phyloP scores from a whole-genome alignment of 179 eudicot genomes.

The Camellia oleifera region DNA sequence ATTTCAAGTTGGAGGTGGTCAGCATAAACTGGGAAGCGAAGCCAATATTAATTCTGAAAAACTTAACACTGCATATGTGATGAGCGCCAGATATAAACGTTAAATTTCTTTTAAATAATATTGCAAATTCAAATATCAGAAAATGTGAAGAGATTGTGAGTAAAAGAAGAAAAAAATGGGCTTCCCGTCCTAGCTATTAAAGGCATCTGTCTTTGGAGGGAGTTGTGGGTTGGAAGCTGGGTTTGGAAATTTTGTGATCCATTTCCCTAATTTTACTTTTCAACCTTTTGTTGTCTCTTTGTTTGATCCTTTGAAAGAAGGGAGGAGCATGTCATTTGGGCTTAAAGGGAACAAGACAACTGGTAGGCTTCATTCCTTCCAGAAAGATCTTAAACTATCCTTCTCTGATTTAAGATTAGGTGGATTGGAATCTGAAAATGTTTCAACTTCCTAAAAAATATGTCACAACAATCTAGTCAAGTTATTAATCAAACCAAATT shows the following conservation, averaged over 20 bases:
- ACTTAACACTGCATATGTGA: background rate
- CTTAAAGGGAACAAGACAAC: background rate
- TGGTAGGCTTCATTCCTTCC: background rate
- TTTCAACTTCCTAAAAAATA: background rate
- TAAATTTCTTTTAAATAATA: background rate
- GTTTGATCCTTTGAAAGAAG: background rate
- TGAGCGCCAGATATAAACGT: background rate
- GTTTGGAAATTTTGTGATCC: background rate
- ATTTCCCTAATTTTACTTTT: background rate
- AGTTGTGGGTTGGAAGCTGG: background rate
- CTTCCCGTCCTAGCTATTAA: background rate
- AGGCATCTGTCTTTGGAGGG: background rate
- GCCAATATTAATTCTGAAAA: background rate
- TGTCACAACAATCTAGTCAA: background rate
- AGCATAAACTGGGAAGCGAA: background rate
- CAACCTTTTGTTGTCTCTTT: background rate
- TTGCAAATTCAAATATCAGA: too few species aligned
- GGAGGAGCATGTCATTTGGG: background rate
- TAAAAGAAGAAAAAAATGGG: background rate
- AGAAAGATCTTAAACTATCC: background rate
- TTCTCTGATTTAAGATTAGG: background rate
- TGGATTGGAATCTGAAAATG: background rate
- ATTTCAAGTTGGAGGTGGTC: background rate
- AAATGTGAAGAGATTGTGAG: background rate
- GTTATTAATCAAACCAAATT: background rate